Percentiles rank a stretch among this genome's conserved stretches.
These are phyloP conservation scores for Naganishia albida DNA, from an alignment of 1,284 basidiomycete species.

Conservation along the genomic window DNA sequence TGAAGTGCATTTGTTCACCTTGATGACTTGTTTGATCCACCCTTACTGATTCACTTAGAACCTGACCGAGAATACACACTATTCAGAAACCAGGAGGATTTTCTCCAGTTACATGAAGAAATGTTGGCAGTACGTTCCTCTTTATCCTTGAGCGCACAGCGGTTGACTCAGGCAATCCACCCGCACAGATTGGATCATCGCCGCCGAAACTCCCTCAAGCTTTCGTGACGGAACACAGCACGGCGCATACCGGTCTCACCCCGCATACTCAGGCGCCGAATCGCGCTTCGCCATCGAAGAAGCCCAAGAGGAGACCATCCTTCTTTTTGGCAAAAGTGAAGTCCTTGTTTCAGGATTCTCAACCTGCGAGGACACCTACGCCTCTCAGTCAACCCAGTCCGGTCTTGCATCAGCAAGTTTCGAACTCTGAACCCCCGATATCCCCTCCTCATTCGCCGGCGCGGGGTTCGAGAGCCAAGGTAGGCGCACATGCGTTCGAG, in stretches of 20 bases:
- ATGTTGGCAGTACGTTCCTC: constrained; percentile 4
- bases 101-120: neutral
- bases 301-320: constrained; percentile 15
- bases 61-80: constrained; percentile 2
- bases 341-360: constrained; percentile 13
- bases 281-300: neutral
- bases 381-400: neutral
- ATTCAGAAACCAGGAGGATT: constrained; percentile 7
- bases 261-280: neutral
- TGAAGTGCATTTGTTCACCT: neutral
- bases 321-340: constrained; percentile 12
- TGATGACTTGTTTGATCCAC: neutral
- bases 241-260: neutral
- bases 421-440: constrained; percentile 1
- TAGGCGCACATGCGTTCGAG: neutral
- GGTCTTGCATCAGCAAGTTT: neutral
- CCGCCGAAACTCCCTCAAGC: neutral
- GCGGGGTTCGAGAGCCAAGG: neutral
- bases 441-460: constrained; percentile 18
- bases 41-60: neutral
- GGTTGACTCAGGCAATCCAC: neutral
- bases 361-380: neutral
- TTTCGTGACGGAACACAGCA: neutral
- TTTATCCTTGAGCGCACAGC: too few relatives aligned
- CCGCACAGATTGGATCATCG: neutral